Percentiles rank a stretch among this genome's conserved stretches.
These are phyloP conservation scores for Diaporthe ilicicola DNA, from an alignment of 2,329 filamentous ascomycete genomes.

Conservation along the genomic window DNA sequence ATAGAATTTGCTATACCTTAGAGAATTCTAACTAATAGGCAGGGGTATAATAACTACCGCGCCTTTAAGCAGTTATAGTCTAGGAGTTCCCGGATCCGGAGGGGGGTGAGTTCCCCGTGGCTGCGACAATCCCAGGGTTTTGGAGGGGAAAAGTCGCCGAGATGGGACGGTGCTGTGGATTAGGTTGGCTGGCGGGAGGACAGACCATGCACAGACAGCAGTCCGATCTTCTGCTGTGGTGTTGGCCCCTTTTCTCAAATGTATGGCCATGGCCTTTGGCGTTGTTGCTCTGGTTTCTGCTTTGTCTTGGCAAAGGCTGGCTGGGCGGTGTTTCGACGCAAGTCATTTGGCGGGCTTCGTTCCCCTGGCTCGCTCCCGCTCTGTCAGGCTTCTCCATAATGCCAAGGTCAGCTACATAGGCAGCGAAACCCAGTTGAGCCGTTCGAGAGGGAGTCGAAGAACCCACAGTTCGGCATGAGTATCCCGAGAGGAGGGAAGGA, in stretches of 20 bases:
- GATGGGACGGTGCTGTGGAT: slow-evolving; percentile 13
- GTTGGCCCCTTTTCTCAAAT: neutral
- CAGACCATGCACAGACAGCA: neutral
- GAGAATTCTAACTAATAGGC: too few relatives aligned
- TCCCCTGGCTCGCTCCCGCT: slow-evolving; percentile 1
- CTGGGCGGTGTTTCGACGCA: slow-evolving; percentile 19
- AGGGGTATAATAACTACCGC: too few relatives aligned
- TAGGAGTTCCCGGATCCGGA: slow-evolving; percentile 6
- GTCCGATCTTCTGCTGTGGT: slow-evolving; percentile 1
- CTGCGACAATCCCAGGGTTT: slow-evolving; percentile 16
- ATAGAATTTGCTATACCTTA: too few relatives aligned
- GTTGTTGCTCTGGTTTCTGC: slow-evolving; percentile 13
- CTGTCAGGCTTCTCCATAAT: slow-evolving; percentile 4
- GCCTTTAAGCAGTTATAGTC: too few relatives aligned
- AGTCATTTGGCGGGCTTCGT: slow-evolving; percentile 6
- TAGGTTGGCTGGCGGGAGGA: neutral
- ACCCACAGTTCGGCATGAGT: neutral
- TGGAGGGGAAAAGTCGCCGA: neutral
- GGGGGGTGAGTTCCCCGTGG: neutral
- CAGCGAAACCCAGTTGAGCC: neutral
- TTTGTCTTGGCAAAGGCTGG: slow-evolving; percentile 1
- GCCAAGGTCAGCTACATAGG: neutral
- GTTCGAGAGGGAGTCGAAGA: neutral
- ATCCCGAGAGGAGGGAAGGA: neutral
- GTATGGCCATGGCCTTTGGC: slow-evolving; percentile 3